Base-by-base conservation (phyloP, 106 monocot species). In the Apostasia ramifera region DNA sequence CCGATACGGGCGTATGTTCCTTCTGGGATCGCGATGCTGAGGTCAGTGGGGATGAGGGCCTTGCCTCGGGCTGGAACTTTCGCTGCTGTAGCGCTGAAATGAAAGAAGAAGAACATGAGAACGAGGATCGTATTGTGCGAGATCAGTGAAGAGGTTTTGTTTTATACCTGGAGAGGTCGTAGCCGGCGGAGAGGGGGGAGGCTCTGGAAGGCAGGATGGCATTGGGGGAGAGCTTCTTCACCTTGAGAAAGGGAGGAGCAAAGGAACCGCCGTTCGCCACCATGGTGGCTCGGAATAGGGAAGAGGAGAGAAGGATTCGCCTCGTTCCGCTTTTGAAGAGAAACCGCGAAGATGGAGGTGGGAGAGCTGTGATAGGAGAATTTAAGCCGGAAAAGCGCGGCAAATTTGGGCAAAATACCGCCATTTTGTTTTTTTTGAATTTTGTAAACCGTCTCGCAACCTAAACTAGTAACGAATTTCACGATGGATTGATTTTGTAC, bases 21-120 rank as follows among this genome's bases (percentile, higher is more conserved):
- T 4, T 81, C 79, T 6, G 91, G 91, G 39, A 91, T 85, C 52
- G 90, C 74, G 63, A 94, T 83, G 81, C 94, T 94, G 77, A 94
- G 94, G 61, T 86, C 94, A 0, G 91, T 94, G 37, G 91, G 83
- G 6, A 94, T 73, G 4, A 94, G 77, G 2, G 83, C 94, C 50
- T 88, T 91, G 4, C 85, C 91, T 38, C 88, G 73, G 49, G 88
- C 94, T 0, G 81, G 85, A n/a, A 94, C 85, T 40, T 68, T 77
- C 12, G 73, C 59, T 2, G 73, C 81, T n/a, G 65, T 78, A 9
- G 94, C 85, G 44, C 90, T 94, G 73, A 53, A 52, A 58, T 5
- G 1, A 7, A 67, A 63, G n/a, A 13, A 69, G 12, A 9, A 74
- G 40, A 1, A 15, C 2, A 48, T 1, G 26, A 26, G 26, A 26